Evolutionary conservation across 2,329 filamentous ascomycete species (phyloP), one percentile per base, ranked within the genome.

Genomic region (Helicocarpus griseus): DNA sequence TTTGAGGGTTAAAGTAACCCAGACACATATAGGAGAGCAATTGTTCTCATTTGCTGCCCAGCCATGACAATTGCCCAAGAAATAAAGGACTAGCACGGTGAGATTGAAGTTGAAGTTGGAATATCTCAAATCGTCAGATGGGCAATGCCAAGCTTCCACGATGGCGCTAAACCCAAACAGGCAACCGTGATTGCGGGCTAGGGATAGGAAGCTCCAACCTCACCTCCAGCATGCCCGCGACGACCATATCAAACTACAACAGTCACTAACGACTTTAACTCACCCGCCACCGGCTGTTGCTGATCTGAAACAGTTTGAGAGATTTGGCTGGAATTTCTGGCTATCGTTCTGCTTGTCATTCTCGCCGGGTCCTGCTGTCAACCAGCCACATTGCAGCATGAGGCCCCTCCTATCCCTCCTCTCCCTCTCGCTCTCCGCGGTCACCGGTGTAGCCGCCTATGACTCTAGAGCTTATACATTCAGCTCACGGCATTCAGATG

Each of bases 381-480:
- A 47, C 29, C 45, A 47, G 45, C 45, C 45, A 47, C 31, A 36
- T 36, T 47, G 22, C 46, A 55, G 33, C 36, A 60, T 61, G 51
- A 58, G 48, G 45, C 51, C 24, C 31, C 28, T 57, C 14, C 46
- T 54, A 28, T 52, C 53, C 24, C 49, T 50, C 43, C 50, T 58
- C 8, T 46, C 52, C 21, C 43, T 53, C 28, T 38, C 50, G 40
- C 28, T 54, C 28, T 49, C 52, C 17, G 51, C 49, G 17, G 40
- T 53, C 21, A 51, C 55, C 14, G 47, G 44, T n/a, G 49, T 50
- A 21, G 28, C 46, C 21, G 44, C 56, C 29, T 52, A 63, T 31
- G 64, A 68, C 49, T 61, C 61, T 33, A 65, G 61, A 8, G 63
- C 70, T 49, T 62, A 68, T 48, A 64, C 63, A 22, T 64, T 69